Evolutionary conservation across 2,329 filamentous ascomycete genomes (phyloP).

Genomic region (Nemania abortiva): DNA sequence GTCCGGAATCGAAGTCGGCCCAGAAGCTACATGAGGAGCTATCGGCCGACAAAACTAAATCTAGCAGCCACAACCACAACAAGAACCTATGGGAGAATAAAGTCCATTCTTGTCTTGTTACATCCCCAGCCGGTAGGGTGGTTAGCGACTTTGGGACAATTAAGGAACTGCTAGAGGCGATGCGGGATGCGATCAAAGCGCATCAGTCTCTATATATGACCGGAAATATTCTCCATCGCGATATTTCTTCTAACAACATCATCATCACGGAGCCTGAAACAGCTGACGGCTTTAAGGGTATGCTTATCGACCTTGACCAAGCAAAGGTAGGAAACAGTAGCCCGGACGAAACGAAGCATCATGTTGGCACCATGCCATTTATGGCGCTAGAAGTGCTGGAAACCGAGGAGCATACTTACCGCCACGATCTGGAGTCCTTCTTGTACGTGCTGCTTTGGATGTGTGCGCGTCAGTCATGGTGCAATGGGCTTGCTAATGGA

Average conservation of each 20-base stretch:
- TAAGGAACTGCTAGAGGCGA: conserved; percentile 30
- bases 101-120: conserved; percentile 4
- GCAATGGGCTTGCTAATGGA: too few species aligned
- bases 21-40: background rate
- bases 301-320: conserved; percentile 38
- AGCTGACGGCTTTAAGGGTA: conserved; percentile 23
- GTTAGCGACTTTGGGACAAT: conserved; percentile 8
- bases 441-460: conserved; percentile 39
- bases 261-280: conserved; percentile 26
- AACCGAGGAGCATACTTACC: background rate
- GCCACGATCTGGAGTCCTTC: too few species aligned
- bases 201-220: conserved; percentile 37
- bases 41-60: background rate
- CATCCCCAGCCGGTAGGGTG: conserved; percentile 1
- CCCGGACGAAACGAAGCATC: conserved; percentile 9
- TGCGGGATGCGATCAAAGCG: conserved; percentile 34
- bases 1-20: too few species aligned
- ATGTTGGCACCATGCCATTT: conserved; percentile 34
- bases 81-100: background rate
- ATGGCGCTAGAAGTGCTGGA: conserved; percentile 38
- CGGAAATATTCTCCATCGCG: conserved; percentile 36
- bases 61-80: background rate
- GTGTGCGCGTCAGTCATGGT: conserved; percentile 12
- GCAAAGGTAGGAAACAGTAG: conserved; percentile 17
- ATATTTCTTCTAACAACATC: conserved; percentile 36